Percentiles rank a stretch among this genome's conserved stretches.
These are phyloP conservation scores for Exophiala lecanii-corni DNA, from an alignment of 2,329 filamentous ascomycete genomes.

Conservation along the genomic window DNA sequence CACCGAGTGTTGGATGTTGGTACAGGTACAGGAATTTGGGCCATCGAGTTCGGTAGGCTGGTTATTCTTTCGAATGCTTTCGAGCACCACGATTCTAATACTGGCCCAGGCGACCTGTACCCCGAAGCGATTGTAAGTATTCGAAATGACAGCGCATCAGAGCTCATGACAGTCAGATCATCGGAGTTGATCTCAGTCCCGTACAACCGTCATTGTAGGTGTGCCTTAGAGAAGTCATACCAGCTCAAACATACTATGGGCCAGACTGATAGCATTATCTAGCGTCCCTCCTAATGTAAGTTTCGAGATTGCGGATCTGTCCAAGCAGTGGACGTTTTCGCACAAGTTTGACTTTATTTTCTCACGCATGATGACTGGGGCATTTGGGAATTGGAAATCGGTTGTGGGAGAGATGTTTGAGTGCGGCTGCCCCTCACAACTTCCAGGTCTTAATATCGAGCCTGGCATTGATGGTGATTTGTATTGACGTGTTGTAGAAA, in stretches of 20 bases:
- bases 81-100: neutral
- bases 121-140: slow-evolving; percentile 12
- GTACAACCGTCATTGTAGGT: slow-evolving; percentile 13
- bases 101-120: slow-evolving; percentile 8
- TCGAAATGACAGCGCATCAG: neutral
- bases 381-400: slow-evolving; percentile 51
- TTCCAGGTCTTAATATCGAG: neutral
- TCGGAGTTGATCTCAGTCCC: slow-evolving; percentile 15
- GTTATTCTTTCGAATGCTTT: neutral
- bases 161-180: slow-evolving; percentile 8
- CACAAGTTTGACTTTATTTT: slow-evolving; percentile 60
- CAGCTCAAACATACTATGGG: no score
- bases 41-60: slow-evolving; percentile 29
- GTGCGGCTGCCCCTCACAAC: slow-evolving; percentile 4
- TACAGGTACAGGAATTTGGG: slow-evolving; percentile 37
- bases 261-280: no score
- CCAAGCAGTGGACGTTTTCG: slow-evolving; percentile 52
- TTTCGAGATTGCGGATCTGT: slow-evolving; percentile 55
- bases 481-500: slow-evolving; percentile 6
- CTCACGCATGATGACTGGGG: slow-evolving; percentile 53
- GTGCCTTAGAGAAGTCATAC: no score
- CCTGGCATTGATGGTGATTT: neutral
- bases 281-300: slow-evolving; percentile 51
- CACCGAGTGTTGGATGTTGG: slow-evolving; percentile 33
- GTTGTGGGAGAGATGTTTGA: slow-evolving; percentile 22